Conservation (phyloP, 805 yeast genomes). For the Saturnispora quitensis region DNA sequence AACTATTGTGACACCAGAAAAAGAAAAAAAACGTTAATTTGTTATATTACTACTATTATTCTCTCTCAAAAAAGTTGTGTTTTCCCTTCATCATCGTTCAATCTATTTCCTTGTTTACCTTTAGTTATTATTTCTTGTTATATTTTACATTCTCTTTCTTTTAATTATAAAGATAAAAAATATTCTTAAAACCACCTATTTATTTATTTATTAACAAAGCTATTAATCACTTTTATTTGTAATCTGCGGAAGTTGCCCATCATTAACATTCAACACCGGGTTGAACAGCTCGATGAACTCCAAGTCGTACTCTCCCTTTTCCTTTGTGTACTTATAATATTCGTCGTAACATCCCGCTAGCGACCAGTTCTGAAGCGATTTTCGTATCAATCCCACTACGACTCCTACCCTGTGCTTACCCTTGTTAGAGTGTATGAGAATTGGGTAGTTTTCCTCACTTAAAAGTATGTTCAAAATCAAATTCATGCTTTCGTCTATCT, state of each 20-base stretch:
- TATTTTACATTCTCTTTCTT: neutral
- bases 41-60: neutral
- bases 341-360: slow-evolving; percentile 90
- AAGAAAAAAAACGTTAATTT: too few relatives aligned
- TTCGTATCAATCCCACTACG: slow-evolving; percentile 82
- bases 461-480: slow-evolving; percentile 47
- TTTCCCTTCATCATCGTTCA: neutral
- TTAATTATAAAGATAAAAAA: too few relatives aligned
- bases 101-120: neutral
- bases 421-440: slow-evolving; percentile 85
- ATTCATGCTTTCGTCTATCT: slow-evolving; percentile 41
- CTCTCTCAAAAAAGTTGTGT: neutral
- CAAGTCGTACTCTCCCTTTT: slow-evolving; percentile 86
- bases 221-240: neutral
- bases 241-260: slow-evolving; percentile 50
- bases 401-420: slow-evolving; percentile 98
- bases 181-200: neutral
- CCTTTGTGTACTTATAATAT: slow-evolving; percentile 85
- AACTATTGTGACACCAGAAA: neutral
- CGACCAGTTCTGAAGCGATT: slow-evolving; percentile 86
- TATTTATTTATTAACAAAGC: neutral
- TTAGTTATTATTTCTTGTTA: neutral
- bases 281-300: slow-evolving; percentile 83
- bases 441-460: slow-evolving; percentile 69
- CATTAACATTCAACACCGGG: slow-evolving; percentile 45